Evolutionary conservation across 306 rosid species (phyloP).

Genomic region (Nissolia schottii): DNA sequence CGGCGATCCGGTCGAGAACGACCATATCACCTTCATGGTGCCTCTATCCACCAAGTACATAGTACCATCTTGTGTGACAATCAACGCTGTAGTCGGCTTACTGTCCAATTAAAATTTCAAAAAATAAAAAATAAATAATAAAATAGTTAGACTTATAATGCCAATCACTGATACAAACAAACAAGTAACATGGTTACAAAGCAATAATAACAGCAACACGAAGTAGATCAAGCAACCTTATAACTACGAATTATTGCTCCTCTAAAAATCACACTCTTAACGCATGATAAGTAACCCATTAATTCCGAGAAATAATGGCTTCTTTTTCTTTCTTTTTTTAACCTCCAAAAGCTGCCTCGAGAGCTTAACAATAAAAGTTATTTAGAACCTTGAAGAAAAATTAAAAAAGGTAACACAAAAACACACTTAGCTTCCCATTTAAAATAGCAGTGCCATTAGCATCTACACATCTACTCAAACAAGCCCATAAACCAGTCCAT

Average conservation of each 20-base stretch:
- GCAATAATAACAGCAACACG: background rate
- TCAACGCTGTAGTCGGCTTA: constrained; percentile 39
- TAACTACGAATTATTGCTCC: background rate
- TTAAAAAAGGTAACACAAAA: background rate
- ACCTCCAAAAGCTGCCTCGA: background rate
- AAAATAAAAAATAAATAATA: background rate
- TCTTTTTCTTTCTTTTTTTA: no score
- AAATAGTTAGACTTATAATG: background rate
- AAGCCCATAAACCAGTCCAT: background rate
- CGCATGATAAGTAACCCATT: background rate
- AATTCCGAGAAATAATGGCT: background rate
- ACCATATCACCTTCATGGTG: constrained; percentile 54
- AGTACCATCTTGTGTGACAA: constrained; percentile 59
- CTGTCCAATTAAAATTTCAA: constrained; percentile 24
- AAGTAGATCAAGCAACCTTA: background rate
- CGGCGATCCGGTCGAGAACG: constrained; percentile 60
- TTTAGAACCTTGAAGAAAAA: no score
- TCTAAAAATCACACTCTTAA: background rate
- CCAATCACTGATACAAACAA: background rate
- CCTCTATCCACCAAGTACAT: constrained; percentile 53
- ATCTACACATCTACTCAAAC: background rate
- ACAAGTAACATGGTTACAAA: background rate
- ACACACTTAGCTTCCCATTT: background rate
- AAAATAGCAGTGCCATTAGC: background rate
- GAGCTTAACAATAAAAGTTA: background rate